Evolutionary conservation across 331 rosid genomes (phyloP).

Genomic region (Spiraea crenata): DNA sequence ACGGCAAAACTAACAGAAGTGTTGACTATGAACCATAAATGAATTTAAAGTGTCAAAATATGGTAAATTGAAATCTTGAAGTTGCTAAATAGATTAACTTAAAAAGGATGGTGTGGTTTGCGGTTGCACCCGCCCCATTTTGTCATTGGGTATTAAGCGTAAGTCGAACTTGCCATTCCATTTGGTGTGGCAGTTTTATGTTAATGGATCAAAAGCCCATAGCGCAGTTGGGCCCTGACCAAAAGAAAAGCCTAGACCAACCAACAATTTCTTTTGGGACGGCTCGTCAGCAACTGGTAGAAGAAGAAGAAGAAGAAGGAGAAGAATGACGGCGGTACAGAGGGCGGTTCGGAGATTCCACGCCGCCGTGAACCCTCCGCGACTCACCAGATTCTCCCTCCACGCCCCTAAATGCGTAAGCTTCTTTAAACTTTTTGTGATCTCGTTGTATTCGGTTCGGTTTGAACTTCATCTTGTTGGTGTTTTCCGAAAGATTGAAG

Average conservation of each 20-base stretch:
- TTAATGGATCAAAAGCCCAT: background rate
- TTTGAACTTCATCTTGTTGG: background rate
- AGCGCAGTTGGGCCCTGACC: background rate
- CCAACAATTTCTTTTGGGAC: background rate
- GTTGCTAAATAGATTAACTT: no score
- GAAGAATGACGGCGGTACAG: constrained; percentile 26
- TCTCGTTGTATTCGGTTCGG: background rate
- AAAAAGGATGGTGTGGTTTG: no score
- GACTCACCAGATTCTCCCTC: constrained; percentile 63
- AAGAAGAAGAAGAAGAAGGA: background rate
- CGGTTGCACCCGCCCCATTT: no score
- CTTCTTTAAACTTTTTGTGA: constrained; percentile 1
- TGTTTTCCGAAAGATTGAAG: background rate
- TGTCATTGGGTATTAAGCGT: no score
- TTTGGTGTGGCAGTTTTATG: no score
- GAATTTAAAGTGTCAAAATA: no score
- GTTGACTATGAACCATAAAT: no score
- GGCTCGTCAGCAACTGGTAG: background rate
- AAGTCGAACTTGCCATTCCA: no score
- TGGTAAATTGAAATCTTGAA: no score
- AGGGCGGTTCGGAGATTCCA: constrained; percentile 51
- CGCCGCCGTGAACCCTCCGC: constrained; percentile 44
- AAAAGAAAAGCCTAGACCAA: background rate
- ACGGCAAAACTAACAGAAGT: no score
- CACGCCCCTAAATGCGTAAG: constrained; percentile 63